Evolutionary conservation across 805 yeast genomes (phyloP), one percentile per base, ranked within the genome.

Genomic region (Jamesozyma spencerorum): DNA sequence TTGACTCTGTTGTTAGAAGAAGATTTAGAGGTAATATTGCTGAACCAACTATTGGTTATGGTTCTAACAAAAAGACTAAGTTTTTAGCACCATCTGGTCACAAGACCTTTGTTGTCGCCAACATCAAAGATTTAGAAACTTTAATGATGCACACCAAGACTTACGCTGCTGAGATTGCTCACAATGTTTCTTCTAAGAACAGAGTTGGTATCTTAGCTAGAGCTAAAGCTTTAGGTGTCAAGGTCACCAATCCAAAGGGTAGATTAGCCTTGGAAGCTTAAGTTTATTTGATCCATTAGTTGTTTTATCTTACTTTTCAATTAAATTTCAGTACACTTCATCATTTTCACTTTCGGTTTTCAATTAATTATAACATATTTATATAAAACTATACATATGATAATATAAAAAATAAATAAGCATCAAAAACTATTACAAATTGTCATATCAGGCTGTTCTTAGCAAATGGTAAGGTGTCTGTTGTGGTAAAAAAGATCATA

Each of bases 31-130:
- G 98, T 69, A 83, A 90, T 75, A 85, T 92, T 69, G 78, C 88
- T 64, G 94, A 90, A 80, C 99, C 99, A 79, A 88, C 84, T 79
- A 88, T 92, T 65, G 99, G 99, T 80, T 92, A 85, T 80, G 97
- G 98, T 75, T 87, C 97, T 63, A 87, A 92, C 95, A 92, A 86
- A 79, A 87, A 83, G 81, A 92, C 98, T 69, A 86, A 82, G 74
- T 85, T 81, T 81, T 68, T 92, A 77, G 72, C 76, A 67, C 95
- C 97, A 70, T 85, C 95, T 53, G 99, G 99, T 70, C 95, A 85
- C 94, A 94, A 87, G 81, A 81, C 85, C 63, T 84, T 84, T 80
- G 75, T 87, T 64, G 96, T 92, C 62, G 78, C 83, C 69, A 92
- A 92, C 85, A 64, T 80, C 53, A 77, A 78, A 69, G 98, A 90